Evolutionary conservation across 208 protist species (phyloP).

Genomic region (Wallacemonas sp.): DNA sequence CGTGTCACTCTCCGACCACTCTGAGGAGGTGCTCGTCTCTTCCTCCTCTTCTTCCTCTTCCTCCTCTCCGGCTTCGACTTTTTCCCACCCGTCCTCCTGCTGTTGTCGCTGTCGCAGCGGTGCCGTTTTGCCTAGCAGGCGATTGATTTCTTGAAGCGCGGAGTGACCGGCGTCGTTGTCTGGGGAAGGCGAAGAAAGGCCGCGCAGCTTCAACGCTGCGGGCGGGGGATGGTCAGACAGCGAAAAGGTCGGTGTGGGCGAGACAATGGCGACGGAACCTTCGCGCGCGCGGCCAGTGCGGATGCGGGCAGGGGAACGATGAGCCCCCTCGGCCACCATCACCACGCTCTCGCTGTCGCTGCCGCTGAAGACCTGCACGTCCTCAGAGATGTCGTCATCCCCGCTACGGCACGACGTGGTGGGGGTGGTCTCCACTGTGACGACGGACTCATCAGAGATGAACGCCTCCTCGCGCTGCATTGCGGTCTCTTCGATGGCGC

Average conservation of each 20-base stretch:
- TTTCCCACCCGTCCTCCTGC: neutral
- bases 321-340: too few species aligned
- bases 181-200: neutral
- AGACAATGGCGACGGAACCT: neutral
- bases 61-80: slow-evolving; percentile 1
- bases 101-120: neutral
- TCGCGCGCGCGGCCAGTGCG: neutral
- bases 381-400: neutral
- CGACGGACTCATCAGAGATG: too few species aligned
- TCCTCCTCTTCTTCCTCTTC: slow-evolving; percentile 17
- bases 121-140: neutral
- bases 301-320: too few species aligned
- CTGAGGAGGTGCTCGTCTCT: neutral
- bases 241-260: neutral
- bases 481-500: slow-evolving; percentile 16
- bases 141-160: neutral
- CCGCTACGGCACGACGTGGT: neutral
- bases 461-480: too few species aligned
- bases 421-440: neutral
- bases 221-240: too few species aligned
- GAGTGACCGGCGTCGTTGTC: neutral
- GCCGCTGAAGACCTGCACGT: too few species aligned
- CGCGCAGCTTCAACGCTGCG: neutral
- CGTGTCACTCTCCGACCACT: neutral
- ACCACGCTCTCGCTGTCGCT: slow-evolving; percentile 2